These are phyloP conservation scores for Solanum chacoense DNA, from an alignment of 305 asterid species.

Conservation along the genomic window DNA sequence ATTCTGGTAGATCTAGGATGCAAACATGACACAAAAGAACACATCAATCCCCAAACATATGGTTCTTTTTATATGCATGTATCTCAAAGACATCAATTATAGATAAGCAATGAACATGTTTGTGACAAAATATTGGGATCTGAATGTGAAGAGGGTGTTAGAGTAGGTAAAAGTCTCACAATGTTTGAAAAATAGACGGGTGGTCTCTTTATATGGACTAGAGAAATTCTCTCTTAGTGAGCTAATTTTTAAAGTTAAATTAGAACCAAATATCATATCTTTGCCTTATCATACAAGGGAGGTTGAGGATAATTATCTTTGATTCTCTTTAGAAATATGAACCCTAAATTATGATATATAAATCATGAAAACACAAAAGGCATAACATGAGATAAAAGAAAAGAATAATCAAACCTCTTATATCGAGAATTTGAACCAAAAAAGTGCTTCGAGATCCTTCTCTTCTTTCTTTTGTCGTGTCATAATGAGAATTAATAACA, in stretches of 20 bases:
- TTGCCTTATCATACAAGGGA: background rate
- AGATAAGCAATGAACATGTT: background rate
- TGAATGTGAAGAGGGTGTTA: background rate
- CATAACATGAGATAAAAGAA: background rate
- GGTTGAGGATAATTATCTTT: background rate
- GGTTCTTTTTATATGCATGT: background rate
- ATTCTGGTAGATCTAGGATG: background rate
- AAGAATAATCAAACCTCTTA: background rate
- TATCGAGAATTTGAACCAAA: background rate
- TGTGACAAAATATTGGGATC: background rate
- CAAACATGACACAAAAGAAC: background rate
- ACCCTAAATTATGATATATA: background rate
- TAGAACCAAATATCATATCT: background rate
- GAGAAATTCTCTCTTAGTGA: too few relatives aligned
- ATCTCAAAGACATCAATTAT: background rate
- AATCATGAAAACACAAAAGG: background rate
- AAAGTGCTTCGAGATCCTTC: background rate
- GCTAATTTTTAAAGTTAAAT: background rate
- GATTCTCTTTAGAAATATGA: background rate
- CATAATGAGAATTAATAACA: background rate
- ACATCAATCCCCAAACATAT: background rate
- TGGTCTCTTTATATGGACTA: background rate
- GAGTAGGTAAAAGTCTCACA: background rate
- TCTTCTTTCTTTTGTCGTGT: background rate
- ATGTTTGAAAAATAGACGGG: accelerated